These are phyloP conservation scores for Deinandra increscens DNA, from an alignment of 129 eudicot genomes.

Conservation along the genomic window DNA sequence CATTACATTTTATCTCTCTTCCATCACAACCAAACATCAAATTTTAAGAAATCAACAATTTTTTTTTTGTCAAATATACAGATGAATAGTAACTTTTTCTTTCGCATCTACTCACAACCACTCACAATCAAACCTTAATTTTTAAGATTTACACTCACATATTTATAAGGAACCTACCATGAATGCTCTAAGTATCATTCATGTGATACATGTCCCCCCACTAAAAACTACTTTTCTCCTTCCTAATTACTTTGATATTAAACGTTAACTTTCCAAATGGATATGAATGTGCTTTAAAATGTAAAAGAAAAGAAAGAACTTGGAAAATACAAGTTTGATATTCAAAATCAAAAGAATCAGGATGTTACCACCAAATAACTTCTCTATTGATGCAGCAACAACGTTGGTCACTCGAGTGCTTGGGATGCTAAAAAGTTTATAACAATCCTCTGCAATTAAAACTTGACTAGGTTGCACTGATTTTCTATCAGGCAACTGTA, in stretches of 20 bases:
- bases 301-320: not conserved
- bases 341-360: constrained; percentile 2
- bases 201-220: not conserved
- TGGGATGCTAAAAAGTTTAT: constrained; percentile 62
- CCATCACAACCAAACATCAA: too few species aligned
- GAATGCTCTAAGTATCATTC: constrained; percentile 12
- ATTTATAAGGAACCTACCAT: too few species aligned
- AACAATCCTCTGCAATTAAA: constrained; percentile 88
- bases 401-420: constrained; percentile 41
- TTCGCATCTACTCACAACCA: too few species aligned
- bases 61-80: too few species aligned
- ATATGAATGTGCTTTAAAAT: constrained; percentile 1
- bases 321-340: not conserved
- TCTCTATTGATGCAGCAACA: constrained; percentile 48
- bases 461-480: constrained; percentile 41
- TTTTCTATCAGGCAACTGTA: constrained; percentile 38
- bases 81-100: too few species aligned
- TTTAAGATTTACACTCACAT: too few species aligned
- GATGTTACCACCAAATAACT: constrained; percentile 62
- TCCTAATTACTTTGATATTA: not conserved
- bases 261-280: not conserved
- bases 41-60: too few species aligned
- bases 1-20: too few species aligned
- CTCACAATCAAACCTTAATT: too few species aligned
- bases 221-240: not conserved